Evolutionary conservation across 2,329 filamentous ascomycete species (phyloP).

Genomic region (Ophiostoma quercus): DNA sequence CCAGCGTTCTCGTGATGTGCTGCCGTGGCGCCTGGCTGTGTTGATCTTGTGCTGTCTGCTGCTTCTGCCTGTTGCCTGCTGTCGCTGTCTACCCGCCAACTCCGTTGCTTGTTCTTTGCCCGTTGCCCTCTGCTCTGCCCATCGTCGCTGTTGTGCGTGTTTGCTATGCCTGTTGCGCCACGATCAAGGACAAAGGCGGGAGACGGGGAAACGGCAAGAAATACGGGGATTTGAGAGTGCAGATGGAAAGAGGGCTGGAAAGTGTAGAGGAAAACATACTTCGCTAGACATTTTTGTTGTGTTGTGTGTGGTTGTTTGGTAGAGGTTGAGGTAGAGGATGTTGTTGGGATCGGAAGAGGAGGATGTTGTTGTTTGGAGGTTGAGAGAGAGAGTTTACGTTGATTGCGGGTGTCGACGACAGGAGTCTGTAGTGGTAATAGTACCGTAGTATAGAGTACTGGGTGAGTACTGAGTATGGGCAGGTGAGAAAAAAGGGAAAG

Average conservation of each 20-base stretch:
- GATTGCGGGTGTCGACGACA: neutral
- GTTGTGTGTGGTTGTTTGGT: neutral
- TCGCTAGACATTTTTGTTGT: slow-evolving; percentile 25
- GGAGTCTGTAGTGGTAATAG: neutral
- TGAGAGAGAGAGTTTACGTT: neutral
- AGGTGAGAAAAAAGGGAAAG: slow-evolving; percentile 11
- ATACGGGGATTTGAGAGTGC: neutral
- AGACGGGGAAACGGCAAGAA: neutral
- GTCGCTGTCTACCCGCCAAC: neutral
- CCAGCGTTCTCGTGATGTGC: neutral
- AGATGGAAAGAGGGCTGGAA: neutral
- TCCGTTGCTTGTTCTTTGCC: neutral
- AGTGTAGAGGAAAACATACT: slow-evolving; percentile 20
- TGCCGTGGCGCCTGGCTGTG: too few relatives aligned
- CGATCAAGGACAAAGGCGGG: neutral
- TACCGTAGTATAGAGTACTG: neutral
- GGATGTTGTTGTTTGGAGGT: slow-evolving; percentile 5
- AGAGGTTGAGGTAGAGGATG: neutral
- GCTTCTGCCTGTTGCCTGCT: too few relatives aligned
- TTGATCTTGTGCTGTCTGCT: too few relatives aligned
- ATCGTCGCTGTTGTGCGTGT: neutral
- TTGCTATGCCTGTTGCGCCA: neutral
- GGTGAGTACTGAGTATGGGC: neutral
- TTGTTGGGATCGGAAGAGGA: neutral
- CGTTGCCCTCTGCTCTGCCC: neutral